These are phyloP conservation scores for Wickerhamiella brachini DNA, from an alignment of 805 yeast species.

Conservation along the genomic window DNA sequence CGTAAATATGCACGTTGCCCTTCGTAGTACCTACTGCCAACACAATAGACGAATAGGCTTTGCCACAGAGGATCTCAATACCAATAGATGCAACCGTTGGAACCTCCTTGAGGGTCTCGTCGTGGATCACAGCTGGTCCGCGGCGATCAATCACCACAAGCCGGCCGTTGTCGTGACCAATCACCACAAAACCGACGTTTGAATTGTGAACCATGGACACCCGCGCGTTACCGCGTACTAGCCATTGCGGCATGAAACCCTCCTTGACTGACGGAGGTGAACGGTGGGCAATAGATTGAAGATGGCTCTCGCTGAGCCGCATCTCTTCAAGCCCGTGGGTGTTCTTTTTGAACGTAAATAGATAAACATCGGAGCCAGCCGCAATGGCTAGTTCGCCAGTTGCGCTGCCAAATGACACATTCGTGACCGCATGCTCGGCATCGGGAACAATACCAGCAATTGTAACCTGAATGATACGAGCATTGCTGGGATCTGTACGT, in stretches of 20 bases:
- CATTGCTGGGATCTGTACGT: slow-evolving; percentile 51
- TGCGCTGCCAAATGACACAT: slow-evolving; percentile 63
- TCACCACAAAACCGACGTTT: slow-evolving; percentile 69
- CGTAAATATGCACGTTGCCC: slow-evolving; percentile 57
- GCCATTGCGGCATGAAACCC: slow-evolving; percentile 48
- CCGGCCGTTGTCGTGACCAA: slow-evolving; percentile 67
- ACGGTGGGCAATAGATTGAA: slow-evolving; percentile 37
- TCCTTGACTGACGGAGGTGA: slow-evolving; percentile 37
- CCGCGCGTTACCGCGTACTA: slow-evolving; percentile 31
- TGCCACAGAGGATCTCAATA: slow-evolving; percentile 52
- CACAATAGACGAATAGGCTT: slow-evolving; percentile 56
- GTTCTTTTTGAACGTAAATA: slow-evolving; percentile 58
- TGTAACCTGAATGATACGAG: slow-evolving; percentile 46
- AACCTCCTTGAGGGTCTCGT: slow-evolving; percentile 18
- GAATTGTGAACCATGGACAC: slow-evolving; percentile 56
- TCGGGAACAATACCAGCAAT: slow-evolving; percentile 29
- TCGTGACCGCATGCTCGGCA: slow-evolving; percentile 33
- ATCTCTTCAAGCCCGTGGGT: slow-evolving; percentile 13
- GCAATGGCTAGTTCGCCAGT: slow-evolving; percentile 65
- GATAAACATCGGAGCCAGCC: slow-evolving; percentile 48
- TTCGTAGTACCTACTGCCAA: slow-evolving; percentile 61
- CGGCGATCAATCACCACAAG: slow-evolving; percentile 64
- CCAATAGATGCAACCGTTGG: slow-evolving; percentile 41
- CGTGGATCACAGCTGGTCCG: slow-evolving; percentile 50
- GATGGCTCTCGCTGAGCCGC: slow-evolving; percentile 11